phyloP scores from a whole-genome alignment of 2,329 filamentous ascomycete genomes.

The Sphaerostilbella broomeana region DNA sequence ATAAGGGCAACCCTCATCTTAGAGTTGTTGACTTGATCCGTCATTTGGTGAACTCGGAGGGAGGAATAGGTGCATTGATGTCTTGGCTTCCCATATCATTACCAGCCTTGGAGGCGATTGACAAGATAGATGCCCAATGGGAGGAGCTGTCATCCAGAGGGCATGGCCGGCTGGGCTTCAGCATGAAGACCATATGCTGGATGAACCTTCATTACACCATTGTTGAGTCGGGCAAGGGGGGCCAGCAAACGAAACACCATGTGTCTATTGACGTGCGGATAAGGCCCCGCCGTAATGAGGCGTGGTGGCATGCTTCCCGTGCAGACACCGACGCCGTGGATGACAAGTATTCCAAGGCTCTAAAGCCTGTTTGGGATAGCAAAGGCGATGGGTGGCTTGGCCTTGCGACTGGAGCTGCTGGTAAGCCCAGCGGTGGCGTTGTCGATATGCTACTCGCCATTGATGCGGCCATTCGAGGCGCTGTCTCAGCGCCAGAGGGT shows the following conservation, averaged over 20 bases:
- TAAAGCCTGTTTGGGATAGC: constrained; percentile 41
- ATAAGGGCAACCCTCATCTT: constrained; percentile 60
- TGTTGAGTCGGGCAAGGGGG: constrained; percentile 17
- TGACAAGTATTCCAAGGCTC: constrained; percentile 32
- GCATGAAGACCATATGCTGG: constrained; percentile 50
- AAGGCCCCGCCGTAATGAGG: constrained; percentile 39
- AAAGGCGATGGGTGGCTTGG: constrained; percentile 42
- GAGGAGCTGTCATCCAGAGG: constrained; percentile 33
- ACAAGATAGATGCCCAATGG: constrained; percentile 53
- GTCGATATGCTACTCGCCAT: constrained; percentile 42
- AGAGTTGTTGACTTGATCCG: constrained; percentile 54
- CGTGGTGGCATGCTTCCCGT: constrained; percentile 47
- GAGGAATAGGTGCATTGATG: constrained; percentile 46
- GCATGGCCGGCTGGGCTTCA: constrained; percentile 44
- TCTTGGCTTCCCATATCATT: constrained; percentile 54
- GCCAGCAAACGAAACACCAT: constrained; percentile 25
- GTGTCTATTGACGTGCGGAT: constrained; percentile 49
- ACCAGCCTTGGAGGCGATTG: constrained; percentile 56
- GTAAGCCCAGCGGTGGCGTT: constrained; percentile 31
- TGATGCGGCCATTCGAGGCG: constrained; percentile 40
- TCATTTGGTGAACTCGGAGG: constrained; percentile 49
- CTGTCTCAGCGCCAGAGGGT: constrained; percentile 12
- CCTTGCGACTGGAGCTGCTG: constrained; percentile 42
- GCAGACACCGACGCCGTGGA: constrained; percentile 18
- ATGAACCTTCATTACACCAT: constrained; percentile 50